These are phyloP conservation scores for Calonectria hongkongensis DNA, from an alignment of 2,329 filamentous ascomycete species.

Conservation along the genomic window DNA sequence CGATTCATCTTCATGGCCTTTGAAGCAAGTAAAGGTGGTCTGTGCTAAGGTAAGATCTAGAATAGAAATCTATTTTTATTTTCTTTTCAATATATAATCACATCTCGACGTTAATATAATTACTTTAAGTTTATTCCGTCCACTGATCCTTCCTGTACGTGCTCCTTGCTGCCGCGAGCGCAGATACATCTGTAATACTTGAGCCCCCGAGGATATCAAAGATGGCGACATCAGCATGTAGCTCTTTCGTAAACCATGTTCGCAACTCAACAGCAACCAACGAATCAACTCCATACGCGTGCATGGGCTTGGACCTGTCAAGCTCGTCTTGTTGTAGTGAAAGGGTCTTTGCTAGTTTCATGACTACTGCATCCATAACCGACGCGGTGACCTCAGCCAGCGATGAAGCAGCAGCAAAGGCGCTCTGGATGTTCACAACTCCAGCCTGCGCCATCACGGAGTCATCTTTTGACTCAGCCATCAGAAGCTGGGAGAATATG, in stretches of 20 bases:
- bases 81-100: too few species aligned
- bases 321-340: constrained; percentile 43
- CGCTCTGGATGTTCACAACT: neutral
- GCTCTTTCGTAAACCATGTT: constrained; percentile 48
- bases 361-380: neutral
- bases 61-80: too few species aligned
- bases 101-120: too few species aligned
- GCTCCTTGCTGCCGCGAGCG: constrained; percentile 2
- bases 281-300: constrained; percentile 52
- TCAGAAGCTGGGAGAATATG: neutral
- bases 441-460: neutral
- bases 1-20: too few species aligned
- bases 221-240: constrained; percentile 49
- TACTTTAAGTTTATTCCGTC: neutral
- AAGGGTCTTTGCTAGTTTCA: constrained; percentile 7
- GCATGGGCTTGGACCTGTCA: constrained; percentile 46
- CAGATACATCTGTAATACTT: constrained; percentile 5
- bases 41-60: too few species aligned
- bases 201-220: constrained; percentile 46
- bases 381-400: neutral
- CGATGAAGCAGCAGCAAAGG: neutral
- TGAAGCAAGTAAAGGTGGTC: too few species aligned
- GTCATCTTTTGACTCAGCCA: neutral
- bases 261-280: constrained; percentile 52
- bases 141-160: constrained; percentile 3